Evolutionary conservation across 2,329 filamentous ascomycete genomes (phyloP).

Genomic region (Eutypa lata): DNA sequence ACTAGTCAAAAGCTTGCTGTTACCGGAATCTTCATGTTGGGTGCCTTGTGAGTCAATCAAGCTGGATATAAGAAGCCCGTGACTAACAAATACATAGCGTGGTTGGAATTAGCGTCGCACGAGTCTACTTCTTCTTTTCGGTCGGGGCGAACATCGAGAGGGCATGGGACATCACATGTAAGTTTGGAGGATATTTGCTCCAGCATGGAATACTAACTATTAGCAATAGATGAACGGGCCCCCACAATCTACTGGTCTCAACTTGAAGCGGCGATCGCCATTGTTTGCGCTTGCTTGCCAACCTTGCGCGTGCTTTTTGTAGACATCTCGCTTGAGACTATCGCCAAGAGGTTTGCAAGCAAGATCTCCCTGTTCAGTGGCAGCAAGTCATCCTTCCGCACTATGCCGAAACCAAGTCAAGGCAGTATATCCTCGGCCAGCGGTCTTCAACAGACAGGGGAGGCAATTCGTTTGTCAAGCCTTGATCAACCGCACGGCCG

Average conservation of each 20-base stretch:
- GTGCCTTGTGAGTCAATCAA: conserved; percentile 6
- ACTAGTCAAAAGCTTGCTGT: conserved; percentile 5
- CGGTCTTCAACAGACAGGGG: too few relatives aligned
- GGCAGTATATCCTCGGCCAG: too few relatives aligned
- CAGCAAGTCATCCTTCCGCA: neutral
- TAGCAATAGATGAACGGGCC: neutral
- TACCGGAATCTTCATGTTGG: conserved; percentile 5
- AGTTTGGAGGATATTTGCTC: too few relatives aligned
- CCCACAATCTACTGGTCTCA: conserved; percentile 5
- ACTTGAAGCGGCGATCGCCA: conserved; percentile 3
- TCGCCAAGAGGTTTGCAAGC: neutral
- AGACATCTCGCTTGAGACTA: neutral
- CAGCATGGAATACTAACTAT: neutral
- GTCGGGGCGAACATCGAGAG: too few relatives aligned
- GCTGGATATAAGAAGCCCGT: too few relatives aligned
- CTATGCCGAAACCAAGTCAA: too few relatives aligned
- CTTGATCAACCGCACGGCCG: too few relatives aligned
- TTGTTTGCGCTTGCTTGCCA: conserved; percentile 5
- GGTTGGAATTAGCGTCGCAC: too few relatives aligned
- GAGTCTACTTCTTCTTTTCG: too few relatives aligned
- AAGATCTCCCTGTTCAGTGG: neutral
- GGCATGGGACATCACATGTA: too few relatives aligned
- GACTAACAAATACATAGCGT: too few relatives aligned
- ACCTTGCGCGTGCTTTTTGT: conserved; percentile 3
- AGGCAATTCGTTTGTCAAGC: too few relatives aligned